A percentile compares a stretch with the other conserved stretches of the same genome.
Evolutionary conservation across 306 rosid genomes (phyloP).

Genomic region (Sicyos edulis): DNA sequence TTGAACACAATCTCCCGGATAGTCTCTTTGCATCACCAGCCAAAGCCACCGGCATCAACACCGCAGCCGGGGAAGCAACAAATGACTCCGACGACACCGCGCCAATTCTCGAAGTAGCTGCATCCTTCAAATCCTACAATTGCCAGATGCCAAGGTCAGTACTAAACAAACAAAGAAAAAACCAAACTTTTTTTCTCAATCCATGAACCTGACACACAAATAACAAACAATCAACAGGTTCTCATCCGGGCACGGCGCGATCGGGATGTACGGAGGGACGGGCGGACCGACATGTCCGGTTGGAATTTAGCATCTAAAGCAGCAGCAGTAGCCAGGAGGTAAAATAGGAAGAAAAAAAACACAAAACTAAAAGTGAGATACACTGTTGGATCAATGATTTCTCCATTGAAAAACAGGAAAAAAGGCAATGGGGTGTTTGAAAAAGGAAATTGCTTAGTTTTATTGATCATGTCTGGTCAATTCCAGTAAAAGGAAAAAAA

Average conservation of each 20-base stretch:
- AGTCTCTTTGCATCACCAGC: constrained; percentile 97
- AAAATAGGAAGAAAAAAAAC: not conserved
- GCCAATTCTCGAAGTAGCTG: constrained; percentile 54
- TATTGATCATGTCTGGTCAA: constrained; percentile 13
- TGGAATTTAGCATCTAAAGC: constrained; percentile 53
- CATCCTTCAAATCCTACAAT: constrained; percentile 68
- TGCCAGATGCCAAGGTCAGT: constrained; percentile 86
- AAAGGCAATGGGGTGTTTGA: not conserved
- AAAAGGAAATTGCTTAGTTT: not conserved
- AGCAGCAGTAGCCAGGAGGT: not conserved
- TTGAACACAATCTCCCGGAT: constrained; percentile 96
- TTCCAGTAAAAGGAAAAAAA: not conserved
- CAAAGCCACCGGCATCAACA: constrained; percentile 48
- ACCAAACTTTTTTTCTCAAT: not conserved
- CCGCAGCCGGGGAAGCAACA: constrained; percentile 38
- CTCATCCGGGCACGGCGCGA: constrained; percentile 73
- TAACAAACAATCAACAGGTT: constrained; percentile 37
- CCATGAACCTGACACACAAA: not conserved
- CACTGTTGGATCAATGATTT: not conserved
- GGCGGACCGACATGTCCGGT: constrained; percentile 65
- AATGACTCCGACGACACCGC: constrained; percentile 33
- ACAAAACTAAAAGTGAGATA: not conserved
- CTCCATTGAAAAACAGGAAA: not conserved
- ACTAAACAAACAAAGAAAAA: not conserved
- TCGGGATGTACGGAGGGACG: constrained; percentile 74